Base-by-base conservation (phyloP, 2,329 filamentous ascomycete genomes). In the Ascochyta koolunga region DNA sequence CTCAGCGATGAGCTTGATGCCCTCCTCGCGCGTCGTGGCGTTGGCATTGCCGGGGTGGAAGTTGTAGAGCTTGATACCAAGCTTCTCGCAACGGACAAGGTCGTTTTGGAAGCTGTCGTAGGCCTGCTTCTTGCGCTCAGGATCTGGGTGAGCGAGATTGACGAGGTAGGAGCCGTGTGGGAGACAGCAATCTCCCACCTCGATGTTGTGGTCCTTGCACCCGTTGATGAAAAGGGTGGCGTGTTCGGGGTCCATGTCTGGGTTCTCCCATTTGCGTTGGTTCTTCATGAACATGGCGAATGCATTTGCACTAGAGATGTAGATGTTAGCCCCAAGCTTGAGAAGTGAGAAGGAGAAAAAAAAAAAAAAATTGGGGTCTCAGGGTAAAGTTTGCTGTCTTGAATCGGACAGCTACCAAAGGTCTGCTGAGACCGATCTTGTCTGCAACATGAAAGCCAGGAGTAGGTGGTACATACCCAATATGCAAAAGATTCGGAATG, bases 121-220 rank as follows among this genome's bases (percentile, higher is more conserved):
- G 1, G 93, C 93, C 78, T 98, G 92, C 45, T 86, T 83, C 2
- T 92, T 90, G 73, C 96, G 96, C 33, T 82, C 83, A 22, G 84
- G 74, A 68, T 98, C 93, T 4, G 86, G 82, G 69, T 96, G 91
- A 0, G 95, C 95, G 5, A 99, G 85, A 71, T 99, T 99, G 68
- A 99, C 92, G 7, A 99, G 88, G 73, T 99, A 99, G 1, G 91
- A 96, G 29, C 95, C 95, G 72, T 99, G 95, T 0, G 95, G 95
- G 1, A 99, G 5, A 96, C 86, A 67, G 92, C 85, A 76, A 91
- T 85, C 84, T 51, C 80, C 81, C 6, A 86, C 83, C 67, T 90
- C 86, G 74, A 93, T 96, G 43, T 79, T 78, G 71, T 93, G 86
- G 43, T 87, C 78, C 44, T 84, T 80, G 69, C 91, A 90, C 27